phyloP scores from a whole-genome alignment of 768 basidiomycete genomes.

The Coprinopsis sp. region DNA sequence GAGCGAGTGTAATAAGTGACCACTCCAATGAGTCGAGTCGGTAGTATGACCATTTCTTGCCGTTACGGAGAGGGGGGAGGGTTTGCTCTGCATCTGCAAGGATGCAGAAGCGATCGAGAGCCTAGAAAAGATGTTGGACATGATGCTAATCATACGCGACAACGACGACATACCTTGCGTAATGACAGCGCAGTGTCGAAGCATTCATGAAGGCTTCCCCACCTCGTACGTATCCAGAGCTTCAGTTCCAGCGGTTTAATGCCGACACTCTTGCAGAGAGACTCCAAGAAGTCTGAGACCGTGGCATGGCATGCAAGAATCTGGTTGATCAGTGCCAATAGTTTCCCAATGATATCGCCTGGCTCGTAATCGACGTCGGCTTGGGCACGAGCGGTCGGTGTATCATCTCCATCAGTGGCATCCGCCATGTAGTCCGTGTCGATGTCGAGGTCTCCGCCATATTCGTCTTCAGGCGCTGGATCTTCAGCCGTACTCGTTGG shows the following conservation, averaged over 20 bases:
- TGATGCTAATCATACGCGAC: not conserved
- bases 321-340: conserved; percentile 12
- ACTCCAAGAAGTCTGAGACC: not conserved
- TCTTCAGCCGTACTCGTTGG: not conserved
- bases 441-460: not conserved
- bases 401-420: not conserved
- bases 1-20: conserved; percentile 1
- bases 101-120: not conserved
- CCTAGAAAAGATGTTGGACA: not conserved
- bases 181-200: conserved; percentile 2
- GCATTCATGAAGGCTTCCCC: conserved; percentile 12
- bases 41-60: conserved; percentile 5
- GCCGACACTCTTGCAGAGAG: not conserved
- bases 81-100: not conserved
- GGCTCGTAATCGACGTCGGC: conserved; percentile 8
- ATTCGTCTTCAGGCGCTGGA: not conserved
- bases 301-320: conserved; percentile 2
- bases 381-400: not conserved
- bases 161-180: conserved; percentile 1
- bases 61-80: conserved; percentile 3
- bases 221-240: conserved; percentile 10
- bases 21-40: conserved; percentile 1
- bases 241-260: conserved; percentile 6
- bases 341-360: conserved; percentile 13
- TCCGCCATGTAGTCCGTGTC: not conserved